Base-by-base conservation (phyloP, 1,284 basidiomycete genomes). In the Earliella scabrosa region DNA sequence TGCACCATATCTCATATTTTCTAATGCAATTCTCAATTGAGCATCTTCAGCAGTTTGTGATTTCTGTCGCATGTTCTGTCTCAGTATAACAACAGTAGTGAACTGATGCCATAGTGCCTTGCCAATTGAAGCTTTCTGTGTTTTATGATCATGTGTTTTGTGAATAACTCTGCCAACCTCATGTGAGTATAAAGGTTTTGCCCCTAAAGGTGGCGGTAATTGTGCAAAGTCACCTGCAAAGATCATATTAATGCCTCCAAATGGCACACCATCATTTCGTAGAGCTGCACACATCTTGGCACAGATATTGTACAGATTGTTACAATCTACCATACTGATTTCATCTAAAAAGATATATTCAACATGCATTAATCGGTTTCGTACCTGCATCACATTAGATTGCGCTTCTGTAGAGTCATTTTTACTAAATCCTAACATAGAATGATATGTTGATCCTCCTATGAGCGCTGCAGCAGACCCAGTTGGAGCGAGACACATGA, bases 371-470 rank as follows among this genome's bases (percentile, higher is more conserved):
- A 72, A 35, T 23, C 61, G 41, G 6, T 54, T n/a, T n/a, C n/a
- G n/a, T n/a, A n/a, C n/a, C n/a, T n/a, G n/a, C n/a, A n/a, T n/a
- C n/a, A n/a, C n/a, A 63, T 24, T 35, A 32, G 68, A 46, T 32
- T 60, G 41, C 10, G 20, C 13, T 5, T 34, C 29, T 20, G 43
- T 32, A 10, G 31, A 35, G 10, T 43, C 23, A 16, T 45, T 44
- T 2, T 16, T 26, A 60, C 45, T 21, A 9, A 14, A 75, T 76
- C 3, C 76, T 72, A 7, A 59, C 73, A 70, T 74, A 73, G 0
- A 73, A 59, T 78, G 76, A 49, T 77, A 76, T 0, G 75, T 79
- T 0, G 68, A 71, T 0, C 76, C 75, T 18, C 62, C 65, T 4
- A 79, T 55, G 0, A 75, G 40, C 0, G 71, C 65, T 13, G 76